These are phyloP conservation scores for Gossypium rotundifolium DNA, from an alignment of 345 rosid genomes.

Conservation along the genomic window DNA sequence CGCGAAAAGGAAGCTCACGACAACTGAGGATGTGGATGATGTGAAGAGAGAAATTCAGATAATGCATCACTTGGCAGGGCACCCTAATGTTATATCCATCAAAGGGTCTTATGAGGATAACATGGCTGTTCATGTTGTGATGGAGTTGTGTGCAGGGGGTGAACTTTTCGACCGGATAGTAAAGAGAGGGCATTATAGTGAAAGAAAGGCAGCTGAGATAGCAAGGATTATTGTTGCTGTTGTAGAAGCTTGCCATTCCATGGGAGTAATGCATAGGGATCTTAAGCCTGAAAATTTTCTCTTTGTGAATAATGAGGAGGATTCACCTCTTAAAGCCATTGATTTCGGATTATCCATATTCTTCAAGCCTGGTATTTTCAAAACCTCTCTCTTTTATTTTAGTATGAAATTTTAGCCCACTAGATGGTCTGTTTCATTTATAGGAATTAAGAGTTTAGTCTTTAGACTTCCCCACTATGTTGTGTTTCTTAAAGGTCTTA, in stretches of 20 bases:
- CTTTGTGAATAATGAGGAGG: constrained; percentile 56
- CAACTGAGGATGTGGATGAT: not conserved
- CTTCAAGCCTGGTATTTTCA: constrained; percentile 63
- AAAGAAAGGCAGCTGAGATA: constrained; percentile 65
- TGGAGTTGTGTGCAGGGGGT: constrained; percentile 89
- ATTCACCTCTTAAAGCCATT: constrained; percentile 73
- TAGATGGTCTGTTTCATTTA: not conserved
- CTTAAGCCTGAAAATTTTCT: constrained; percentile 90
- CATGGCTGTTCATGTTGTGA: constrained; percentile 78
- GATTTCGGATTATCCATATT: constrained; percentile 82
- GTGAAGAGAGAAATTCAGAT: constrained; percentile 62
- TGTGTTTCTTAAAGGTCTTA: constrained; percentile 2
- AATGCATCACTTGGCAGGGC: constrained; percentile 77
- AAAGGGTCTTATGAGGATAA: constrained; percentile 85
- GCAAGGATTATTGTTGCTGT: constrained; percentile 65
- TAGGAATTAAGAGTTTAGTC: not conserved
- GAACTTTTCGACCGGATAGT: constrained; percentile 88
- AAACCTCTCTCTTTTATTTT: not conserved
- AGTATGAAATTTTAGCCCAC: not conserved
- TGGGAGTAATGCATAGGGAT: constrained; percentile 81
- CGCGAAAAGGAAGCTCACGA: not conserved
- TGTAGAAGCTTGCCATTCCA: constrained; percentile 64
- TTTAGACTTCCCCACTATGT: not conserved
- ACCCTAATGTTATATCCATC: constrained; percentile 64
- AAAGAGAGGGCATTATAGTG: constrained; percentile 68